phyloP scores from a whole-genome alignment of 2,329 filamentous ascomycete genomes.

The Clonostachys rhizophaga region DNA sequence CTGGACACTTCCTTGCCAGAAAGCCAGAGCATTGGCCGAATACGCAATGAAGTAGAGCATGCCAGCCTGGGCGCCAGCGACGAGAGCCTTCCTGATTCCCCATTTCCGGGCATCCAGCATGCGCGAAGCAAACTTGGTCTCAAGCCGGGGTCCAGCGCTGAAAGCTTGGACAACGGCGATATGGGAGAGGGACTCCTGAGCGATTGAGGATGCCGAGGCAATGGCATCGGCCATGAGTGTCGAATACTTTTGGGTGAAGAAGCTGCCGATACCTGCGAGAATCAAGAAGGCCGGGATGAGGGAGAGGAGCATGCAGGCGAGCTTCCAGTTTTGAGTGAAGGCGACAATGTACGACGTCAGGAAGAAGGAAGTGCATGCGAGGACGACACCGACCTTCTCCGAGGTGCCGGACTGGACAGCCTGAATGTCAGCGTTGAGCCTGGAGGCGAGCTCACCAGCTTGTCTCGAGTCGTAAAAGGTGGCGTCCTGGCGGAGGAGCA shows the following conservation, averaged over 20 bases:
- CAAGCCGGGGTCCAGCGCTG: constrained; percentile 52
- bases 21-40: constrained; percentile 61
- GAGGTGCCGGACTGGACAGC: constrained; percentile 64
- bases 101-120: constrained; percentile 43
- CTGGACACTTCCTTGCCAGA: constrained; percentile 60
- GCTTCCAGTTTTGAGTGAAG: constrained; percentile 57
- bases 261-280: constrained; percentile 50
- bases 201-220: constrained; percentile 55
- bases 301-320: constrained; percentile 61
- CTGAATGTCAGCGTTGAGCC: constrained; percentile 62
- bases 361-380: constrained; percentile 61
- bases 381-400: constrained; percentile 65
- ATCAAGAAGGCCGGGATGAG: constrained; percentile 58
- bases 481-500: constrained; percentile 90
- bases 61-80: constrained; percentile 53
- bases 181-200: constrained; percentile 56
- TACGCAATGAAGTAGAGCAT: constrained; percentile 65
- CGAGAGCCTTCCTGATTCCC: constrained; percentile 53
- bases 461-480: constrained; percentile 76
- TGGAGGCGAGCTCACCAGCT: constrained; percentile 57
- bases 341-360: constrained; percentile 62
- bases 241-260: constrained; percentile 47
- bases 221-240: constrained; percentile 45
- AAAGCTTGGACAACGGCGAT: constrained; percentile 61
- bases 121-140: constrained; percentile 51